Evolutionary conservation across 2,329 filamentous ascomycete species (phyloP).

Genomic region (Fusarium denticulatum): DNA sequence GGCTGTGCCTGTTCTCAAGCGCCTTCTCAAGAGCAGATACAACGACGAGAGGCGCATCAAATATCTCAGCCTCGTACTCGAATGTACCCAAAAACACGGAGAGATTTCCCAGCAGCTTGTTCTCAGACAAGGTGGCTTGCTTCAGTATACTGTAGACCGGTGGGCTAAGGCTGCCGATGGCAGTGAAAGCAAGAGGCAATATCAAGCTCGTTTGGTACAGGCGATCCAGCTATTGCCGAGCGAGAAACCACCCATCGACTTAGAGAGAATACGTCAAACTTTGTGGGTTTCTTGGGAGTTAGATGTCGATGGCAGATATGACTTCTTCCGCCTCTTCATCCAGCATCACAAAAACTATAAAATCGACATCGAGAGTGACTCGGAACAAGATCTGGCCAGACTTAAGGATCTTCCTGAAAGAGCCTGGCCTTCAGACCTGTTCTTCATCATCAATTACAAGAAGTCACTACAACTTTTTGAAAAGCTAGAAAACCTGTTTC

Average conservation of each 20-base stretch:
- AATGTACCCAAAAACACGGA: constrained; percentile 7
- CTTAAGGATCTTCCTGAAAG: background rate
- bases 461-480: constrained; percentile 28
- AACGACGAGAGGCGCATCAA: constrained; percentile 18
- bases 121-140: background rate
- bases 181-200: background rate
- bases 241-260: background rate
- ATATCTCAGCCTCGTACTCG: constrained; percentile 28
- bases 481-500: constrained; percentile 22
- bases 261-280: background rate
- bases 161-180: constrained; percentile 11
- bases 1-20: constrained; percentile 36
- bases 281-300: background rate
- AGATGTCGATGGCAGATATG: constrained; percentile 19
- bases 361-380: constrained; percentile 39
- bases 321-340: constrained; percentile 38
- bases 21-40: constrained; percentile 20
- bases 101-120: background rate
- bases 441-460: constrained; percentile 19
- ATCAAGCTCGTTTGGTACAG: constrained; percentile 4
- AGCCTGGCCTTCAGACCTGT: constrained; percentile 26
- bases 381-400: background rate
- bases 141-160: constrained; percentile 23
- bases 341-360: constrained; percentile 20
- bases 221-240: constrained; percentile 7